Percentiles rank a stretch among this genome's conserved stretches.
Evolutionary conservation across 2,329 filamentous ascomycete genomes (phyloP).

Genomic region (Penicillium sp.): DNA sequence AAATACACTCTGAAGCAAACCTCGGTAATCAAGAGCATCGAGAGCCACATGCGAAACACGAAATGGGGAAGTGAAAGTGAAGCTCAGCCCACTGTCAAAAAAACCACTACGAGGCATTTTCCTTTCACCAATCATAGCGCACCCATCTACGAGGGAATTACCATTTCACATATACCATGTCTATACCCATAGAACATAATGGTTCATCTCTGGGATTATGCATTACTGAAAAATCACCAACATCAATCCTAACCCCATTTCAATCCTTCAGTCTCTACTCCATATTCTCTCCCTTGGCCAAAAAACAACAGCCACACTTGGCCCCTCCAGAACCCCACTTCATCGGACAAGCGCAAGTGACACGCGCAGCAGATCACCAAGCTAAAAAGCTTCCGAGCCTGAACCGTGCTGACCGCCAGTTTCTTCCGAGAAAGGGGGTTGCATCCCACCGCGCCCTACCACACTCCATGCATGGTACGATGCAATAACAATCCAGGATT

Average conservation of each 20-base stretch:
- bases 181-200: too few species aligned
- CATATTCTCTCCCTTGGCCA: background rate
- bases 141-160: too few species aligned
- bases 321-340: slow-evolving; percentile 1
- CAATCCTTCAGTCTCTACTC: too few species aligned
- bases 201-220: too few species aligned
- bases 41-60: too few species aligned
- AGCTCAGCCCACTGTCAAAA: background rate
- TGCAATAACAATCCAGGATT: background rate
- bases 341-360: slow-evolving; percentile 8
- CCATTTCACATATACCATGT: too few species aligned
- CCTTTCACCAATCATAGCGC: slow-evolving; percentile 15
- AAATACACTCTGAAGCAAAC: too few species aligned
- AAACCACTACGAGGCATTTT: slow-evolving; percentile 22
- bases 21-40: too few species aligned
- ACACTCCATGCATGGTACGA: background rate
- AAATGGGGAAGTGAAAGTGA: too few species aligned
- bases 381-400: background rate
- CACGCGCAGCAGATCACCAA: slow-evolving; percentile 5
- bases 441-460: background rate
- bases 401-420: background rate
- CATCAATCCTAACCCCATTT: too few species aligned
- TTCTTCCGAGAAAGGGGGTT: background rate
- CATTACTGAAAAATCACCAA: too few species aligned
- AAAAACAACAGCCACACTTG: background rate